Conservation (phyloP, 2,329 filamentous ascomycete genomes). For the Colletotrichum eleusines region DNA sequence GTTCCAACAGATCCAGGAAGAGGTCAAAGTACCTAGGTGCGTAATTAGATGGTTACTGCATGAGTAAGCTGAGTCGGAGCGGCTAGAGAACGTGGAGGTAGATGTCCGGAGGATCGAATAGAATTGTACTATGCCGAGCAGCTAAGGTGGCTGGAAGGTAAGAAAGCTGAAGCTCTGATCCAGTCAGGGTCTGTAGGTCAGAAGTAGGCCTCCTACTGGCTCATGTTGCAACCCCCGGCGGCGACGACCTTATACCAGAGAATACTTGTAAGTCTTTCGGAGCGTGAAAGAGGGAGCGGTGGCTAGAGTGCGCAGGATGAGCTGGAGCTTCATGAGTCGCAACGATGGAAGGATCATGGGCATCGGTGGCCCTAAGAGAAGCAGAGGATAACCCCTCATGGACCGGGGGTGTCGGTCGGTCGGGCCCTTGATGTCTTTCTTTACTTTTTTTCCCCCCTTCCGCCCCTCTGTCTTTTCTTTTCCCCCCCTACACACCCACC, state of each 20-base stretch:
- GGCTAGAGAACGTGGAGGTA: slow-evolving; percentile 25
- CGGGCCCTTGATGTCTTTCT: slow-evolving; percentile 15
- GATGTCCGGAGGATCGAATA: slow-evolving; percentile 16
- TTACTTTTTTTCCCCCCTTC: background rate
- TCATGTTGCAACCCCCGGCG: background rate
- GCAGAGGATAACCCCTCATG: slow-evolving; percentile 28
- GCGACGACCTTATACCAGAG: background rate
- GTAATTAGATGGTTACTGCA: background rate
- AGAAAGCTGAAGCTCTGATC: slow-evolving; percentile 23
- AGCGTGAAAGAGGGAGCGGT: slow-evolving; percentile 3
- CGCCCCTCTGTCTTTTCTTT: background rate
- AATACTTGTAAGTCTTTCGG: background rate
- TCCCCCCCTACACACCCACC: too few relatives aligned
- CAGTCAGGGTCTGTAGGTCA: slow-evolving; percentile 4
- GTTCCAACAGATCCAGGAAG: slow-evolving; percentile 41
- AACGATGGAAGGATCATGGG: slow-evolving; percentile 48
- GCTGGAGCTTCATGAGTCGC: slow-evolving; percentile 42
- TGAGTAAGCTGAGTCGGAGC: slow-evolving; percentile 12
- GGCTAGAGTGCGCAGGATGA: slow-evolving; percentile 37
- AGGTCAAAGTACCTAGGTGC: background rate
- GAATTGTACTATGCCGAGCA: slow-evolving; percentile 5
- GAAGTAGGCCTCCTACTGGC: slow-evolving; percentile 9
- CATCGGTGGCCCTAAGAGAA: slow-evolving; percentile 40
- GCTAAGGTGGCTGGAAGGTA: slow-evolving; percentile 24
- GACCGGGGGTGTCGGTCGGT: slow-evolving; percentile 14